phyloP scores from a whole-genome alignment of 768 basidiomycete species.

The Leccinellum luteum region DNA sequence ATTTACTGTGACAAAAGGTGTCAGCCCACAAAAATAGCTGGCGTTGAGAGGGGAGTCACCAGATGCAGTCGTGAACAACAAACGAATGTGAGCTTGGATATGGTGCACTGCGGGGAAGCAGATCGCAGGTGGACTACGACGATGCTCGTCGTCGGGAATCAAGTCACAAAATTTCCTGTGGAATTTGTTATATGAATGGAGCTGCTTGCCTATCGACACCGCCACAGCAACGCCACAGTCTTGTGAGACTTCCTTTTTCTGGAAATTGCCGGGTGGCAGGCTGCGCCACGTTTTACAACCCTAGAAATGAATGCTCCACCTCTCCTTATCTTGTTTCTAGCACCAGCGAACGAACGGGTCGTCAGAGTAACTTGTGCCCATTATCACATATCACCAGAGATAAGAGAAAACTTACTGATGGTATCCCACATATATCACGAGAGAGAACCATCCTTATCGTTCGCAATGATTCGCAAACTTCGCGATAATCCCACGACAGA shows the following conservation, averaged over 20 bases:
- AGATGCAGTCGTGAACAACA: conserved; percentile 19
- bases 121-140: conserved; percentile 3
- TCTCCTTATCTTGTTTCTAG: no score
- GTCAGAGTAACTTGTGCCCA: neutral
- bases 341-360: neutral
- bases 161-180: conserved; percentile 17
- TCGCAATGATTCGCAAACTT: neutral
- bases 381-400: neutral
- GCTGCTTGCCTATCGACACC: conserved; percentile 14
- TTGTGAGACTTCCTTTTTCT: conserved; percentile 17
- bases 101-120: conserved; percentile 1
- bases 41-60: neutral
- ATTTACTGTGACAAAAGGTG: conserved; percentile 15
- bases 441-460: conserved; percentile 14
- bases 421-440: conserved; percentile 8
- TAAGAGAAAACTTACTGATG: conserved; percentile 7
- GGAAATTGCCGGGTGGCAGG: neutral
- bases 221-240: conserved; percentile 24
- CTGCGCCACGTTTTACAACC: no score
- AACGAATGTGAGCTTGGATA: conserved; percentile 9
- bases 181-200: conserved; percentile 25
- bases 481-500: neutral
- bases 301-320: no score
- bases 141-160: conserved; percentile 16
- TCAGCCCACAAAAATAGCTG: conserved; percentile 4